Evolutionary conservation across 176 grass and related monocot genomes (phyloP).

Genomic region (Eleusine indica): DNA sequence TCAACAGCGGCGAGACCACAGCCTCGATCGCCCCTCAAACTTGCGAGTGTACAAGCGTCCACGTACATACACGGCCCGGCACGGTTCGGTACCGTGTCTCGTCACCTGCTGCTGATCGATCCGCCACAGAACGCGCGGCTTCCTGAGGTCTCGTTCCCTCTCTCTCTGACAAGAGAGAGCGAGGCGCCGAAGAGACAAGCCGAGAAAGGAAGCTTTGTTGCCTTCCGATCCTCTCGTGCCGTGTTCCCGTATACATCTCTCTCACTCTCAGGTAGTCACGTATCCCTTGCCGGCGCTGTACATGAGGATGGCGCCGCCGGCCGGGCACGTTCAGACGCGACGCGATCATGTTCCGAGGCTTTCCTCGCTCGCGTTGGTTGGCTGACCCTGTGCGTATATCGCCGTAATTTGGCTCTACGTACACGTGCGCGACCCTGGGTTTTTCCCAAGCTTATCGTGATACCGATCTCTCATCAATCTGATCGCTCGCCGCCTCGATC

Average conservation of each 20-base stretch:
- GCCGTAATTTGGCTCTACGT: conserved; percentile 37
- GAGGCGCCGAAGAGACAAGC: conserved; percentile 4
- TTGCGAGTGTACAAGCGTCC: conserved; percentile 7
- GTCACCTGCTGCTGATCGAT: not conserved
- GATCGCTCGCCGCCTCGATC: not conserved
- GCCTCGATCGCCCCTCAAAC: not conserved
- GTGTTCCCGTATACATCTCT: conserved; percentile 3
- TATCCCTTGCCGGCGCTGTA: conserved; percentile 32
- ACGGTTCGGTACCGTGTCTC: conserved; percentile 24
- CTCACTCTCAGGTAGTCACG: not conserved
- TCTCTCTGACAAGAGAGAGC: conserved; percentile 8
- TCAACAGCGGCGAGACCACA: conserved; percentile 38
- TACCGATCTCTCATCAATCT: not conserved
- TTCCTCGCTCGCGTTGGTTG: not conserved
- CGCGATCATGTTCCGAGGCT: not conserved
- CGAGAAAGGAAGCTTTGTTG: conserved; percentile 43
- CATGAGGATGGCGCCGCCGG: conserved; percentile 40
- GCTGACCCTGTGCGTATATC: conserved; percentile 22
- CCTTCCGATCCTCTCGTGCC: conserved; percentile 5
- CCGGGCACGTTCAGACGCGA: conserved; percentile 40
- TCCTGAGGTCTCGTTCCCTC: not conserved
- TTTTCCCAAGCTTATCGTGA: not conserved
- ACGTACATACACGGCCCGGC: conserved; percentile 14
- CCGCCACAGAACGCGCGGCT: not conserved
- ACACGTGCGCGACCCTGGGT: conserved; percentile 31